Evolutionary conservation across 2,329 filamentous ascomycete genomes (phyloP).

Genomic region (Arthroderma sp.): DNA sequence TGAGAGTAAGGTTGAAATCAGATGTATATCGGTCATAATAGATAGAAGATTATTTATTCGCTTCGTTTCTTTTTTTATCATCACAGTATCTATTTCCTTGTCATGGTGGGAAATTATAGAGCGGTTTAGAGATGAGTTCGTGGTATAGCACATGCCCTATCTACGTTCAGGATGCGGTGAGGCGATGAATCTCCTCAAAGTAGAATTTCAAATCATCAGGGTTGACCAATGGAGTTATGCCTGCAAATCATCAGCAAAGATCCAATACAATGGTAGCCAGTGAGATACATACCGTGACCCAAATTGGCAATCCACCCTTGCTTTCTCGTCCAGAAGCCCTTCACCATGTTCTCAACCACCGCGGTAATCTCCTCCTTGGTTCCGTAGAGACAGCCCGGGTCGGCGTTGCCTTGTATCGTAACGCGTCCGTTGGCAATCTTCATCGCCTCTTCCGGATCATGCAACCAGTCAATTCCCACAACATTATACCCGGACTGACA

Average conservation of each 20-base stretch:
- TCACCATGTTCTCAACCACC: constrained; percentile 73
- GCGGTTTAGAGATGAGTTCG: no score
- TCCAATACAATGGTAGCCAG: not conserved
- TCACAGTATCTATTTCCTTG: no score
- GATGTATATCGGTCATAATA: no score
- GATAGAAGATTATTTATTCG: no score
- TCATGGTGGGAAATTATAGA: no score
- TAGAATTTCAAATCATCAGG: constrained; percentile 88
- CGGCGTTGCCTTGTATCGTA: constrained; percentile 87
- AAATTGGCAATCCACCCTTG: constrained; percentile 95
- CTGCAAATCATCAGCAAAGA: constrained; percentile 32
- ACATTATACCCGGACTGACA: constrained; percentile 87
- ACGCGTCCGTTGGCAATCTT: constrained; percentile 65
- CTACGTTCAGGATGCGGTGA: constrained; percentile 14
- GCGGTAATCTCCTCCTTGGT: constrained; percentile 66
- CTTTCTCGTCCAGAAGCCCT: constrained; percentile 70
- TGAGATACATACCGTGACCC: constrained; percentile 60
- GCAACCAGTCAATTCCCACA: constrained; percentile 87
- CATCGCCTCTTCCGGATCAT: constrained; percentile 74
- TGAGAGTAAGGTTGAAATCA: no score
- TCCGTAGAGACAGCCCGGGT: constrained; percentile 86
- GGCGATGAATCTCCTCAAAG: constrained; percentile 77
- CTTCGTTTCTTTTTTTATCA: no score
- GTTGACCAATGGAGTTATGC: constrained; percentile 87
- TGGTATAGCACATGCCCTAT: no score